Conservation (phyloP, 2,329 filamentous ascomycete species). For the Talaromyces rugulosus region DNA sequence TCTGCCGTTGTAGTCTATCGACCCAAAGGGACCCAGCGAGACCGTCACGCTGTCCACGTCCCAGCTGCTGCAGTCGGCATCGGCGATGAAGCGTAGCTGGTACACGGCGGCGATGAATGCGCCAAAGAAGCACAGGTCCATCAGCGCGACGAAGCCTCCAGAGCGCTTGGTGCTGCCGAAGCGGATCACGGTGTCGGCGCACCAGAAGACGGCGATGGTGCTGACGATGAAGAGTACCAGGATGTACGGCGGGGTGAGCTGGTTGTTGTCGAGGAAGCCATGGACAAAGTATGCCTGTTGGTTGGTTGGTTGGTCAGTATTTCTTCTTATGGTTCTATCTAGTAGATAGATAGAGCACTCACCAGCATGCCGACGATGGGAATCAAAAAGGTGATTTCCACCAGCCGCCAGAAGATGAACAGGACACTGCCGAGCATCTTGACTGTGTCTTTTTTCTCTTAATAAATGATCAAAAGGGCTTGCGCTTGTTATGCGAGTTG, state of each 20-base stretch:
- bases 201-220: constrained; percentile 59
- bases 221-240: constrained; percentile 63
- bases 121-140: constrained; percentile 60
- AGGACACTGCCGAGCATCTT: constrained; percentile 52
- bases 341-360: constrained; percentile 17
- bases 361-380: constrained; percentile 61
- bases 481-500: background rate
- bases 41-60: constrained; percentile 50
- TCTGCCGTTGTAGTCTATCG: constrained; percentile 45
- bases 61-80: constrained; percentile 65
- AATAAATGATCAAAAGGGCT: background rate
- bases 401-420: constrained; percentile 59
- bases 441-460: constrained; percentile 6
- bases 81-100: constrained; percentile 52
- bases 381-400: constrained; percentile 59
- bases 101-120: constrained; percentile 61
- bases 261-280: constrained; percentile 53
- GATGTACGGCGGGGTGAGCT: constrained; percentile 57
- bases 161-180: constrained; percentile 58
- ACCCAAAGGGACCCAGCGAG: constrained; percentile 60
- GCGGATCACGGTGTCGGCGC: constrained; percentile 56
- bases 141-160: constrained; percentile 55
- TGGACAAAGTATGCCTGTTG: constrained; percentile 56
- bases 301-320: background rate
- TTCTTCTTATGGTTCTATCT: background rate